These are phyloP conservation scores for Lophiostoma macrostomum DNA, from an alignment of 495 filamentous ascomycete genomes.

Conservation along the genomic window DNA sequence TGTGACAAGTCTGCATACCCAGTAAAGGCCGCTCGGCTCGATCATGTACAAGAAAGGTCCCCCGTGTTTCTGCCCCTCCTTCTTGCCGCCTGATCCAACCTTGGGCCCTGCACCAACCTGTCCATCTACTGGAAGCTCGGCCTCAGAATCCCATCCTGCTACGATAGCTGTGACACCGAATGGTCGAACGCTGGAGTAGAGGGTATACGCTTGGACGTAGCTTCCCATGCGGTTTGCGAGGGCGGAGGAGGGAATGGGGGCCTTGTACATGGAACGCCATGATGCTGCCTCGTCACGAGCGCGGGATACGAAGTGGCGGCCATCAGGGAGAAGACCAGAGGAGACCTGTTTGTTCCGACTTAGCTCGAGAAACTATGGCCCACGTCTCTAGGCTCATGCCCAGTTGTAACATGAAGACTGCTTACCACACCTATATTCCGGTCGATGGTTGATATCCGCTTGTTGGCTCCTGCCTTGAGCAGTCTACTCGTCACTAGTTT, in stretches of 20 bases:
- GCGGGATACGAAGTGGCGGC: conserved; percentile 89
- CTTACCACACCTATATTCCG: conserved; percentile 89
- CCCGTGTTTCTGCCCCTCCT: conserved; percentile 69
- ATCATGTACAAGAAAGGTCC: conserved; percentile 97
- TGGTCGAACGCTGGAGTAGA: conserved; percentile 92
- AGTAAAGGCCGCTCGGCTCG: conserved; percentile 93
- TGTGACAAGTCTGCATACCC: conserved; percentile 53
- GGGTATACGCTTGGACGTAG: conserved; percentile 94
- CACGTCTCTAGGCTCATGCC: too few species aligned
- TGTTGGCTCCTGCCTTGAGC: conserved; percentile 88
- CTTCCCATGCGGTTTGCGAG: conserved; percentile 87
- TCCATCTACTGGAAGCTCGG: conserved; percentile 75
- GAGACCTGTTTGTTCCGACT: too few species aligned
- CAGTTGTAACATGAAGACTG: too few species aligned
- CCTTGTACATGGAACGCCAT: conserved; percentile 88
- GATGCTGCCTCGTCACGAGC: conserved; percentile 86
- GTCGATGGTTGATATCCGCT: conserved; percentile 92
- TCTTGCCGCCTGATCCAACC: conserved; percentile 76
- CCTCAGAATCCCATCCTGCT: conserved; percentile 86
- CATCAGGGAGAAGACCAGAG: conserved; percentile 89
- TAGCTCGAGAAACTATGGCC: too few species aligned
- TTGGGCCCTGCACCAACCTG: conserved; percentile 77
- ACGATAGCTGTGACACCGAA: conserved; percentile 96
- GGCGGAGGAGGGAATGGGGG: conserved; percentile 79
- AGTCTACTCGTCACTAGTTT: conserved; percentile 95